phyloP scores from a whole-genome alignment of 1,284 basidiomycete genomes.

The Ustilago tritici region DNA sequence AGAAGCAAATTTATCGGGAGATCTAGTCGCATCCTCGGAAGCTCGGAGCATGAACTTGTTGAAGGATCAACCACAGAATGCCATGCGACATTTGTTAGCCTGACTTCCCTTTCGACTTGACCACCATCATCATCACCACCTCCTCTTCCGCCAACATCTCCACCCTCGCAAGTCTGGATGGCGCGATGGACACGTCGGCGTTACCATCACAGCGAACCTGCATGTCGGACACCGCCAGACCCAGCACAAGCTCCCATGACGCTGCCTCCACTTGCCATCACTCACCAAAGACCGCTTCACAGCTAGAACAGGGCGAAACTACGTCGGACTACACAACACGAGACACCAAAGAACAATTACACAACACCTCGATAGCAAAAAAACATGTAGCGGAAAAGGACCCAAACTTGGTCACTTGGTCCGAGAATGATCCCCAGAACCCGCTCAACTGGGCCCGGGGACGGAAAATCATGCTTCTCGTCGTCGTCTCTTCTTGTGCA shows the following conservation, averaged over 20 bases:
- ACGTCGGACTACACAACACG: not conserved
- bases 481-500: slow-evolving; percentile 38
- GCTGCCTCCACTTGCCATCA: slow-evolving; percentile 18
- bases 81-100: not conserved
- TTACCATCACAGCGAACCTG: slow-evolving; percentile 35
- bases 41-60: slow-evolving; percentile 10
- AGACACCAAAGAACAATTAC: not conserved
- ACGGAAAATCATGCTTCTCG: slow-evolving; percentile 43
- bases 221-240: slow-evolving; percentile 38
- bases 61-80: not conserved
- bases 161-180: not conserved
- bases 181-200: slow-evolving; percentile 33
- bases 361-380: not conserved
- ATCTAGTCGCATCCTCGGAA: slow-evolving; percentile 27
- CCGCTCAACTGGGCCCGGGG: slow-evolving; percentile 44
- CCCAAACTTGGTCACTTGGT: slow-evolving; percentile 48
- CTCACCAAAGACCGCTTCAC: slow-evolving; percentile 10
- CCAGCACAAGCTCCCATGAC: slow-evolving; percentile 32
- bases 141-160: not conserved
- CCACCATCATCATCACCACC: slow-evolving; percentile 10
- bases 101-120: not conserved
- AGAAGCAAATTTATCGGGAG: slow-evolving; percentile 16
- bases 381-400: slow-evolving; percentile 29
- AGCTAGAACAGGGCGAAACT: slow-evolving; percentile 13
- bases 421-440: slow-evolving; percentile 44